Evolutionary conservation across 1,139 yeast genomes (phyloP), one percentile per base, ranked within the genome.

Genomic region (Scheffersomyces insectosa): DNA sequence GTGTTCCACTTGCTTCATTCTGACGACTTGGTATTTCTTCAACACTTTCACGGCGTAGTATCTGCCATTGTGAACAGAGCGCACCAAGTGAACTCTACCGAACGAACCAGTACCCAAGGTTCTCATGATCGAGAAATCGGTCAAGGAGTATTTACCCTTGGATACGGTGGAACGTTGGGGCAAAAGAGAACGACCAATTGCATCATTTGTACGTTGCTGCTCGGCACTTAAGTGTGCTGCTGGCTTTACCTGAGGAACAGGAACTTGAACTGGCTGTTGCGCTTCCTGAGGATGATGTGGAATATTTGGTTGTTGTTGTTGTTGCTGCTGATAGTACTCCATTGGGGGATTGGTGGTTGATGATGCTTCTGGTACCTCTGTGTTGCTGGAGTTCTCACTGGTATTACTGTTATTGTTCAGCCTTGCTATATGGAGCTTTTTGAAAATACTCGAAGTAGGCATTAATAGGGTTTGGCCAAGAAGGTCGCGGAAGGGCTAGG

Each of bases 1-100:
- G 63, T 80, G 85, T 57, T 80, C 85, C 33, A 80, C 82, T 59
- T 80, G 85, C 54, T 79, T 80, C 74, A 80, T 80, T 54, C 75
- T 78, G 28, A 80, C 81, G 44, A 80, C 84, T 59, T 79, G 79
- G 31, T 75, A 75, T 54, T 80, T 80, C 54, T 79, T 74, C 57
- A 80, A 69, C 10, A 78, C 82, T 56, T 80, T 80, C 66, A 80
- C 79, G 37, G 84, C 84, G 54, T 80, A 80, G 54, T 72, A 80
- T 42, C 84, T 64, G 3, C 83, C 83, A 52, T 80, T 80, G 58
- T 80, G 85, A 13, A 78, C 79, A 1, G 81, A 75, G 40, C 83
- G 62, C 12, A 79, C 83, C 48, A 80, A 62, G 60, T 80, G 84
- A 37, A 80, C 85, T 47, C 85, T 60, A n/a, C 85, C 85, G 59